Percentiles rank a stretch among this genome's conserved stretches.
Conservation (phyloP, 2,329 filamentous ascomycete genomes). For the Penicillium sp. region DNA sequence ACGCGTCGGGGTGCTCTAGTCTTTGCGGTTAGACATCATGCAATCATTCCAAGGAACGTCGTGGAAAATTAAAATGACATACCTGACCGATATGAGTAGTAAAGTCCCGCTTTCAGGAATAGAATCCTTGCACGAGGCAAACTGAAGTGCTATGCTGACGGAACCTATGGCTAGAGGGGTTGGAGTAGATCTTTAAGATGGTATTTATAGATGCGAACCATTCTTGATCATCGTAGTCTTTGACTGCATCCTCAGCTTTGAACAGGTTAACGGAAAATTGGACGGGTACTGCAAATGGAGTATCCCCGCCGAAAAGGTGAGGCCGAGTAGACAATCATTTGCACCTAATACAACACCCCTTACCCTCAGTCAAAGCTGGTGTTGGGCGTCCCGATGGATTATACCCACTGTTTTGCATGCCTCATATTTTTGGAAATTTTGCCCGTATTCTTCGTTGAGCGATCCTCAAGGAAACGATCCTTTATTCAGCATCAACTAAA, state of each 20-base stretch:
- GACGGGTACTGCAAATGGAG: constrained; percentile 3
- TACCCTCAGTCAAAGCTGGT: not conserved
- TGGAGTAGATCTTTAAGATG: not conserved
- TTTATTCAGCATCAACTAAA: too few relatives aligned
- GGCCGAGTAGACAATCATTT: constrained; percentile 2
- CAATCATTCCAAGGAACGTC: constrained; percentile 4
- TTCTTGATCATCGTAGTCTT: constrained; percentile 1
- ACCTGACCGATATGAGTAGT: constrained; percentile 2
- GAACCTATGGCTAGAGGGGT: not conserved
- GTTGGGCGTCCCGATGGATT: not conserved
- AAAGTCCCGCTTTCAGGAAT: constrained; percentile 3
- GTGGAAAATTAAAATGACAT: constrained; percentile 3
- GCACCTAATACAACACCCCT: not conserved
- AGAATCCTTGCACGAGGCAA: constrained; percentile 2
- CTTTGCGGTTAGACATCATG: constrained; percentile 4
- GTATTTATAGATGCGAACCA: not conserved
- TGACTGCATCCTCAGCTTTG: constrained; percentile 1
- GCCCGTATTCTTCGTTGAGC: not conserved
- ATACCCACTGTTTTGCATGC: not conserved
- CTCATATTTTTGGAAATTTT: constrained; percentile 2
- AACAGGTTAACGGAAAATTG: constrained; percentile 5
- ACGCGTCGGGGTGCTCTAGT: constrained; percentile 4
- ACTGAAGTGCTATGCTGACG: constrained; percentile 1
- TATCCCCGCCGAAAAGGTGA: constrained; percentile 5
- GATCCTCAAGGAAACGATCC: not conserved